Evolutionary conservation across 192 early-diverging fungal species (phyloP), one percentile per base, ranked within the genome.

Genomic region (Linnemannia exigua): DNA sequence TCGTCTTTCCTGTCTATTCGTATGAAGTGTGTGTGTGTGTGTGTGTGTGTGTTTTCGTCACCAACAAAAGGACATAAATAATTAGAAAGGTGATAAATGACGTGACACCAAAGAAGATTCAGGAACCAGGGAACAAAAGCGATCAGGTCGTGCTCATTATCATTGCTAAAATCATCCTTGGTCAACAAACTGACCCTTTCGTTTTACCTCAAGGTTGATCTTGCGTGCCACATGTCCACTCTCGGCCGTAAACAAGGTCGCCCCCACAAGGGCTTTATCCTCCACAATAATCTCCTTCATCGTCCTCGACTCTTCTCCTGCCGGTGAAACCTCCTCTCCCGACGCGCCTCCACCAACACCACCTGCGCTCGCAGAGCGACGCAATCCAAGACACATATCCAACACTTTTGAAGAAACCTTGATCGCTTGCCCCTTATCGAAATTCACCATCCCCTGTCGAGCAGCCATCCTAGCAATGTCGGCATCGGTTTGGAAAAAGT

Each of bases 401-500:
- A 95, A 81, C 4, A 94, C 92, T 76, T 96, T 96, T 36, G 95
- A 94, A 7, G 90, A 84, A 20, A 91, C 76, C 51, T 89, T 75
- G 63, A 94, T 89, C 17, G 93, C 93, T 33, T 92, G 85, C 12
- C 94, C 95, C 25, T 84, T 82, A 17, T 90, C 92, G 74, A 92
- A 91, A 54, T 88, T 90, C 63, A 84, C 88, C 87, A 94, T 96
- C 20, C 76, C 86, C 31, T 90, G 82, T 63, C 92, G 88, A 17
- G 79, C 84, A 38, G 87, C 80, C 79, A 90, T 89, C 17, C 91
- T 73, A 28, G 87, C 90, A 36, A 96, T 69, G 70, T 95, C 94
- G 22, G 90, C 90, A 89, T 96, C 94, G 6, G 93, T 88, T 79
- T 96, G 94, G 82, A 96, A 96, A 89, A 95, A 96, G 77, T 91